phyloP scores from a whole-genome alignment of 257 asterid genomes.

The Lycium ferocissimum region DNA sequence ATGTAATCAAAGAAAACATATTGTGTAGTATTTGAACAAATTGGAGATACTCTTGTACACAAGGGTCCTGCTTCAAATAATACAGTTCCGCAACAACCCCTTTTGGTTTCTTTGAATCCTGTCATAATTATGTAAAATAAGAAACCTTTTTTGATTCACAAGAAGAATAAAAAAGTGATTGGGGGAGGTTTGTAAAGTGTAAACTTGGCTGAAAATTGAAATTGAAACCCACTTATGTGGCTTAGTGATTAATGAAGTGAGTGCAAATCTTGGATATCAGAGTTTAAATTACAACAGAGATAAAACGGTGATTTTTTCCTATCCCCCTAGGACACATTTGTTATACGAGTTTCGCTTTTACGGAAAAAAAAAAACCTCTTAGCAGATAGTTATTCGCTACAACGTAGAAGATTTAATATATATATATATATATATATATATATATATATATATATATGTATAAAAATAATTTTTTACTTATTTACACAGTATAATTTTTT shows the following conservation, averaged over 20 bases:
- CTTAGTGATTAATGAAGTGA: too few species aligned
- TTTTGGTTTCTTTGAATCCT: conserved; percentile 41
- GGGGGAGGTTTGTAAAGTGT: too few species aligned
- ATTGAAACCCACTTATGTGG: neutral
- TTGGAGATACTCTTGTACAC: conserved; percentile 17
- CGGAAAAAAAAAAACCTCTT: too few species aligned
- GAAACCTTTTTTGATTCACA: neutral
- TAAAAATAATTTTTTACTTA: too few species aligned
- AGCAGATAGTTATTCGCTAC: too few species aligned
- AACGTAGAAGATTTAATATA: too few species aligned
- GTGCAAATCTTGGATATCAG: neutral
- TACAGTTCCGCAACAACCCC: conserved; percentile 45
- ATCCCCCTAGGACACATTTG: too few species aligned
- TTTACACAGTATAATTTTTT: too few species aligned
- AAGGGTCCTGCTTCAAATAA: conserved; percentile 37
- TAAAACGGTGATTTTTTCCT: too few species aligned
- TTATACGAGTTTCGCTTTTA: too few species aligned
- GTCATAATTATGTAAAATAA: conserved; percentile 7
- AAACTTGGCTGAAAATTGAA: neutral
- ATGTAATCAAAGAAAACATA: conserved; percentile 37
- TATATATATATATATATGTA: too few species aligned
- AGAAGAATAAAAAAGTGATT: neutral
- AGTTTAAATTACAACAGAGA: neutral
- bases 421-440: too few species aligned
- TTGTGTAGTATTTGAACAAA: conserved; percentile 31